Base-by-base conservation (phyloP, 1,139 yeast genomes). In the Candida freyschussii region DNA sequence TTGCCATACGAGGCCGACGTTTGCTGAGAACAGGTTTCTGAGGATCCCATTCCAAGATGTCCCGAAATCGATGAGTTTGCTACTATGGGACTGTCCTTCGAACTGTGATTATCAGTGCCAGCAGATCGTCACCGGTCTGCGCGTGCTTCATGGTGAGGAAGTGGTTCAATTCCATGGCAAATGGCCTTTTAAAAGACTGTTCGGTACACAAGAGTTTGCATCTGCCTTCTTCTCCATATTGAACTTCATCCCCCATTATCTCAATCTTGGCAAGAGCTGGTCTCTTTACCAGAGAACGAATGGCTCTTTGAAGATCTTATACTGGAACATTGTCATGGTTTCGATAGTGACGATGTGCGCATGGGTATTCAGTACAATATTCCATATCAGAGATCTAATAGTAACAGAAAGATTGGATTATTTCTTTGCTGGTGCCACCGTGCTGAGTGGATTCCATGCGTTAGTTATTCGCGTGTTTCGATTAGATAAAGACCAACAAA, bases 61-160 rank as follows among this genome's bases (percentile, higher is more conserved):
- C 2, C 26, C 31, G 1, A 5, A 45, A 3, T 59, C 82, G 31
- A 56, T 60, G 26, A 11, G 13, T n/a, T 40, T 73, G 3, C 53
- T 87, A 12, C 65, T 69, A 4, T 91, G 98, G 98, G 73, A 75
- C 37, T 89, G 97, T 55, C 60, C 62, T 8, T 72, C 78, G 29
- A 80, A 91, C 53, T 91, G 98, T 59, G 97, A 91, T 58, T 91
- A 91, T 58, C 81, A 76, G 46, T 91, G 98, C 55, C 97, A 91
- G 56, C 75, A 84, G 38, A 56, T 73, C 12, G 65, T 89, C 27
- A 87, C 96, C 0, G 48, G 51, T 3, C 62, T 68, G 29, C 64
- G 95, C 15, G 62, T 64, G 13, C 45, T 41, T 0, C 47, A 60
- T 3, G 65, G 66, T 7, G 68, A 72, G 34, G 77, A 75, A 35